phyloP scores from a whole-genome alignment of 2,329 filamentous ascomycete species.

The Pseudogymnoascus sp. region DNA sequence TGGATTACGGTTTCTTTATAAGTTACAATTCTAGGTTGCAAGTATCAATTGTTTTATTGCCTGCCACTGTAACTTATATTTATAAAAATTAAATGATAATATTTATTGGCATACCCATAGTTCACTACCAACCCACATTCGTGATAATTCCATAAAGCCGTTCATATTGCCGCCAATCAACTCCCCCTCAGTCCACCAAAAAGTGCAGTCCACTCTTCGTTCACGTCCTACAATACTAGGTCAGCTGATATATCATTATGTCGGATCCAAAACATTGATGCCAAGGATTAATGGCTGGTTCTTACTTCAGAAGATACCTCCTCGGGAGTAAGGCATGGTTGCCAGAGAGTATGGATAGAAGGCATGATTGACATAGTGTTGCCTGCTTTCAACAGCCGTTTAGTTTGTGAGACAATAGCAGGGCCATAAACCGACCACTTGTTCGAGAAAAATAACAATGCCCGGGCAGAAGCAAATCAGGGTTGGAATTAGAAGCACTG shows the following conservation, averaged over 20 bases:
- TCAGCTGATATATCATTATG: not conserved
- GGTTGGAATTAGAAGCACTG: not conserved
- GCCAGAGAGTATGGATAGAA: not conserved
- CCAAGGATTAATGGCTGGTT: not conserved
- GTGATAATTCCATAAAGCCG: not conserved
- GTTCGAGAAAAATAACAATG: not conserved
- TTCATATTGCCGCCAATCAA: not conserved
- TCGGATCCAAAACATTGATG: not conserved
- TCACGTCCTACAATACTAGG: not conserved
- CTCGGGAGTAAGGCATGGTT: not conserved
- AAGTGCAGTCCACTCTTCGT: not conserved
- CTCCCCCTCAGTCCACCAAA: not conserved
- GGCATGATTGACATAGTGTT: not conserved
- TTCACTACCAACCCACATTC: not conserved
- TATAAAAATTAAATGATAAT: not conserved
- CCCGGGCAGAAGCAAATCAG: not conserved
- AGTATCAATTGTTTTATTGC: not conserved
- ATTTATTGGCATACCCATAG: not conserved
- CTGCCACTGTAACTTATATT: not conserved
- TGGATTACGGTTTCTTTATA: not conserved
- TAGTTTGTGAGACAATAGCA: not conserved
- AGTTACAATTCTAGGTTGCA: not conserved
- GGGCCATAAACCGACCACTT: not conserved
- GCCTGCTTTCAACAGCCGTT: not conserved
- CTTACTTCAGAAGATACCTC: slow-evolving; percentile 1